Percentiles rank a stretch among this genome's conserved stretches.
Conservation (phyloP, 257 asterid genomes). For the Solanum tarapatanum region DNA sequence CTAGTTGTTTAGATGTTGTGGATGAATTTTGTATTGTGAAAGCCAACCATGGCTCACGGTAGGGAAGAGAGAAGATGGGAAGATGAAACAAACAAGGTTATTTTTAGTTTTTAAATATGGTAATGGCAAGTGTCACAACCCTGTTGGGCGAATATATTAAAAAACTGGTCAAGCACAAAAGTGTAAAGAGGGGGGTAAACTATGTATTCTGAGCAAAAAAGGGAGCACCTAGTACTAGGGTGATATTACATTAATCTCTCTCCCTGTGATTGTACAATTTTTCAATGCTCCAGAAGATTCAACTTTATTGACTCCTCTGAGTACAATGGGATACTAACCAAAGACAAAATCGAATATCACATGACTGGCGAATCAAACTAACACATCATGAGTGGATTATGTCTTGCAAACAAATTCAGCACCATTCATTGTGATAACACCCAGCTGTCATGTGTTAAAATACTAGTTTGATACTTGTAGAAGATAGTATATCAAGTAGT, state of each 20-base stretch:
- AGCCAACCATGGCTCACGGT: no score
- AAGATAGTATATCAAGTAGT: background rate
- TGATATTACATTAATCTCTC: background rate
- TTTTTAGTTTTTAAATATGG: background rate
- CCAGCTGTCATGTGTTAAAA: constrained; percentile 20
- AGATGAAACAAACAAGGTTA: background rate
- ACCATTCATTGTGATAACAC: constrained; percentile 38
- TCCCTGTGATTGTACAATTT: background rate
- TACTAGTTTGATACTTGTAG: background rate
- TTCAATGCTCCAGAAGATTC: background rate
- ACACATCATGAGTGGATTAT: no score
- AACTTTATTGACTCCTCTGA: background rate
- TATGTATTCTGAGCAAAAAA: background rate
- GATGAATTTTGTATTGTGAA: no score
- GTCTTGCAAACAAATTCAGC: no score
- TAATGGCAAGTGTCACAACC: background rate
- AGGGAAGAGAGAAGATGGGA: no score
- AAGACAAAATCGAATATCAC: no score
- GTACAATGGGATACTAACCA: no score
- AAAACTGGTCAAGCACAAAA: background rate
- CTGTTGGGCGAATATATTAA: background rate
- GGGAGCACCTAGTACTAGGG: background rate
- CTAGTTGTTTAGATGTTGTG: no score
- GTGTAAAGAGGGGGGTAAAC: background rate
- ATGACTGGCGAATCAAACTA: no score